Base-by-base conservation (phyloP, 441 rosid species). In the Flueggea neowawraea region DNA sequence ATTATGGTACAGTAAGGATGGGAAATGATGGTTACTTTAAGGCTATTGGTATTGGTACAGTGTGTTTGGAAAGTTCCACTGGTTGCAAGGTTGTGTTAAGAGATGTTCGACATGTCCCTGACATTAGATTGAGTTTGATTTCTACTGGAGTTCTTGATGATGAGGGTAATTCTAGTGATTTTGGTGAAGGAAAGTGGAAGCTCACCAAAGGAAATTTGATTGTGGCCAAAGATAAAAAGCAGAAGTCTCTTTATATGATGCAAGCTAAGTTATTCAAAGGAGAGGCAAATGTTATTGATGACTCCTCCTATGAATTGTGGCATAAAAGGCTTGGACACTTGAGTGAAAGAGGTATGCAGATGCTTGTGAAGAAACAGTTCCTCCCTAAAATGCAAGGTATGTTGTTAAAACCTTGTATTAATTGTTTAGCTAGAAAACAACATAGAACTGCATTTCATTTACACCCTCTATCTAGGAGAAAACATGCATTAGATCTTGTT, bases 131-230 rank as follows among this genome's bases (percentile, higher is more conserved):
- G 31, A 33, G n/a, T n/a, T 36, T 31, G 3, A 57, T 57, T 31
- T 57, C 48, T 13, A 1, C 12, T 2, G 7, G 60, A 6, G 32
- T 22, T 16, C 51, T 58, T 6, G 61, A 58, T 58, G 14, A 58
- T 41, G 61, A 36, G n/a, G 51, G 49, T 28, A 14, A 3, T 13
- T 12, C 16, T 9, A 10, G 16, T 9, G 7, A 55, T 28, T 55
- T 31, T 55, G 10, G 59, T 31, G 49, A 33, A 16, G 47, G 4
- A 57, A 57, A 57, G 31, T 57, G 49, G 48, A 39, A 57, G 60
- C 10, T 57, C 8, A 31, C 14, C 13, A 54, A 57, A 16, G 57
- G 39, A 33, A 33, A 3, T 33, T 33, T 33, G 6, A 33, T 33
- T 33, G 39, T 33, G 39, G 39, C 39, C 6, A 5, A 28, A 9